Conservation (phyloP, 2,329 filamentous ascomycete species). For the Gaeumannomyces tritici region DNA sequence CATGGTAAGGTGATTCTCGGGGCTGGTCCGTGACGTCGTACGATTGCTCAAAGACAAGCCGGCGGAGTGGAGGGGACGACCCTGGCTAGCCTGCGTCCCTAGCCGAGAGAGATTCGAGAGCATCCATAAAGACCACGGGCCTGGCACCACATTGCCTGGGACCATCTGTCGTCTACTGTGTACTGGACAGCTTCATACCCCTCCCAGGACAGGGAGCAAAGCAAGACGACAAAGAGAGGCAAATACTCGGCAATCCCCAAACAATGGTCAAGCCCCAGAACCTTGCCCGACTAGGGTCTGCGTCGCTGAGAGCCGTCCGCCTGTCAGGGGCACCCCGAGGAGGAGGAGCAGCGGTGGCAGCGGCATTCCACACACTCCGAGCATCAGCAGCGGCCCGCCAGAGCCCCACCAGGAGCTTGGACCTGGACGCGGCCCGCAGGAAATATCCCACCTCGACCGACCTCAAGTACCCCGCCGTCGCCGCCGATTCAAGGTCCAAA, state of each 20-base stretch:
- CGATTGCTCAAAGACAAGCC: background rate
- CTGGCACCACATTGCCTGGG: background rate
- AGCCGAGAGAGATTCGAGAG: background rate
- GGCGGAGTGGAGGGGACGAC: background rate
- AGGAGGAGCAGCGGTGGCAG: background rate
- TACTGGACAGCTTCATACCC: too few relatives aligned
- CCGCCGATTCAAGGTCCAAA: background rate
- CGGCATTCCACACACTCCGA: background rate
- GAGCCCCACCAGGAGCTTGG: background rate
- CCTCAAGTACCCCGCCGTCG: constrained; percentile 1
- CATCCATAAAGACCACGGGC: background rate
- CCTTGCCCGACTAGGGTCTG: background rate
- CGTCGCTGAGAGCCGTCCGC: background rate
- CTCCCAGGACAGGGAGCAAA: background rate
- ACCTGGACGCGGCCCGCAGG: background rate
- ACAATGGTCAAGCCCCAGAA: background rate
- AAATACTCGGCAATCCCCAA: background rate
- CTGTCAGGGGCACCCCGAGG: background rate
- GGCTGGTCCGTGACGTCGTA: background rate
- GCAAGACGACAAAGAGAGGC: background rate
- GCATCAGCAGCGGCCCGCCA: background rate
- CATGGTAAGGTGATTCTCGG: too few relatives aligned
- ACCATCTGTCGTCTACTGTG: background rate
- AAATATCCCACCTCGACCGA: background rate
- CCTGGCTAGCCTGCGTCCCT: background rate